Evolutionary conservation across 495 filamentous ascomycete genomes (phyloP).

Genomic region (Penicillium waksmanii): DNA sequence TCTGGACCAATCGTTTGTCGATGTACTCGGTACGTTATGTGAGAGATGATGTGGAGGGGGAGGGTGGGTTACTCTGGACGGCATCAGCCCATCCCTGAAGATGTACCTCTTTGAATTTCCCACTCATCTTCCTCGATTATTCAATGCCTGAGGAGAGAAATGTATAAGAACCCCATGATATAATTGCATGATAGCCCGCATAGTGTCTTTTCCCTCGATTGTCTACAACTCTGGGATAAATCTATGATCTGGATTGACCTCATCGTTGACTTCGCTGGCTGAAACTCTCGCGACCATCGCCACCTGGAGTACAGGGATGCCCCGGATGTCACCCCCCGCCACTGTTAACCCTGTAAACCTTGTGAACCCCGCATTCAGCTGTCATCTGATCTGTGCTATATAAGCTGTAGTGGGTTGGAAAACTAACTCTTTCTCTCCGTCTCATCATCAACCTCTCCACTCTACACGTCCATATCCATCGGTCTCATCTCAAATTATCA

Average conservation of each 20-base stretch:
- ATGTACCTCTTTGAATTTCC: neutral
- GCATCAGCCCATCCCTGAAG: slow-evolving; percentile 4
- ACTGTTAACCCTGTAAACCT: slow-evolving; percentile 27
- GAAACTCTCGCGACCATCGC: slow-evolving; percentile 18
- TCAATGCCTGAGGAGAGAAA: neutral
- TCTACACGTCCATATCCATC: slow-evolving; percentile 12
- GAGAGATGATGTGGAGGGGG: slow-evolving; percentile 9
- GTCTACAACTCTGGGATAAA: too few species aligned
- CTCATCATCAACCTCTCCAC: slow-evolving; percentile 1
- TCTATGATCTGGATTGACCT: neutral
- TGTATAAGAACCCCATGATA: too few species aligned
- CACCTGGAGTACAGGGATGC: slow-evolving; percentile 19
- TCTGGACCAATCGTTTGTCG: slow-evolving; percentile 9
- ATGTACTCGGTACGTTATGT: neutral
- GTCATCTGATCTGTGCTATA: slow-evolving; percentile 34
- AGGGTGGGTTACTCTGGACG: slow-evolving; percentile 15
- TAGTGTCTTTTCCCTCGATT: too few species aligned
- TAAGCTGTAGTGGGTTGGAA: slow-evolving; percentile 8
- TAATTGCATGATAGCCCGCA: too few species aligned
- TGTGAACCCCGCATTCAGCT: slow-evolving; percentile 28
- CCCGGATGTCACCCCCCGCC: slow-evolving; percentile 26
- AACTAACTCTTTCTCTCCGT: neutral
- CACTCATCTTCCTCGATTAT: neutral
- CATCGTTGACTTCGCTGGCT: neutral
- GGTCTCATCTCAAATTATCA: slow-evolving; percentile 8